Evolutionary conservation across 495 filamentous ascomycete genomes (phyloP).

Genomic region (Penicillium flavigenum): DNA sequence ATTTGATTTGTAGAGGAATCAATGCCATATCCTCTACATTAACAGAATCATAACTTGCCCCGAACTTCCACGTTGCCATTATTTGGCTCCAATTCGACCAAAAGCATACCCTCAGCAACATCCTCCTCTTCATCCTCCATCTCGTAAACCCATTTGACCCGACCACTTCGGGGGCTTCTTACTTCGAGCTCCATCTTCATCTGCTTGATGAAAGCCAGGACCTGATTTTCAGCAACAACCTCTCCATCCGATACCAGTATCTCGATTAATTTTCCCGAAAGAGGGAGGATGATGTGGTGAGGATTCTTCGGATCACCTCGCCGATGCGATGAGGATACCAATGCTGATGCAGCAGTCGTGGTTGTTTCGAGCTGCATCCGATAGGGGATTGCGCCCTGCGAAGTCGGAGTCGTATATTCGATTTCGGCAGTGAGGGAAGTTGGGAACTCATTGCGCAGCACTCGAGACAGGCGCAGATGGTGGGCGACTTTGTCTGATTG

Average conservation of each 20-base stretch:
- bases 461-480: conserved; percentile 53
- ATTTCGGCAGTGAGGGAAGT: conserved; percentile 53
- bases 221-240: conserved; percentile 49
- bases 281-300: conserved; percentile 56
- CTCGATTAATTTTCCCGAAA: conserved; percentile 60
- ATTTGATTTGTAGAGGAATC: neutral
- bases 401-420: conserved; percentile 48
- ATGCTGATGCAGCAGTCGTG: conserved; percentile 47
- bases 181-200: conserved; percentile 71
- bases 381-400: conserved; percentile 35
- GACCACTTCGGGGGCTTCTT: conserved; percentile 47
- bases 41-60: conserved; percentile 30
- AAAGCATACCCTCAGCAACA: conserved; percentile 56
- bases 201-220: conserved; percentile 61
- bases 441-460: conserved; percentile 60
- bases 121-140: conserved; percentile 58
- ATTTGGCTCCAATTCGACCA: conserved; percentile 45
- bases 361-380: conserved; percentile 48
- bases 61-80: conserved; percentile 13
- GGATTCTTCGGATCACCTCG: conserved; percentile 52
- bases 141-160: conserved; percentile 55
- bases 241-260: conserved; percentile 56
- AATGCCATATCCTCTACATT: neutral
- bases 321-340: conserved; percentile 48
- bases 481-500: conserved; percentile 23